These are phyloP conservation scores for Hypoxylon sp. DNA, from an alignment of 2,329 filamentous ascomycete genomes.

Conservation along the genomic window DNA sequence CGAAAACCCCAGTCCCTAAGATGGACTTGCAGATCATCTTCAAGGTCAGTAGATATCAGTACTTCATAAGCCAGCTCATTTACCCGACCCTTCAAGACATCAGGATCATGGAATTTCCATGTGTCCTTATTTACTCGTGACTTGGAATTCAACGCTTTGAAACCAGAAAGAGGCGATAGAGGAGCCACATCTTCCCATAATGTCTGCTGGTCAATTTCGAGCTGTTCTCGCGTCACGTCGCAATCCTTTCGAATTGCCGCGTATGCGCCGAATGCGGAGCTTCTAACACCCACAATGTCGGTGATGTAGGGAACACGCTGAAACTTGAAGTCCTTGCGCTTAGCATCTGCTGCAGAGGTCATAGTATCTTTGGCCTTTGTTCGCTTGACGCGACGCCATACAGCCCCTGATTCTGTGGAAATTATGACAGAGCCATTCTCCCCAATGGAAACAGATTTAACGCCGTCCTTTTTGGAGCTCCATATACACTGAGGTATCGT, in stretches of 20 bases:
- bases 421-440: slow-evolving; percentile 96
- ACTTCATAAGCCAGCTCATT: slow-evolving; percentile 64
- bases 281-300: slow-evolving; percentile 83
- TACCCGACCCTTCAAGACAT: slow-evolving; percentile 64
- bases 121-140: slow-evolving; percentile 55
- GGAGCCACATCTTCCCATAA: slow-evolving; percentile 80
- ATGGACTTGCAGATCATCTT: slow-evolving; percentile 69
- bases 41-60: slow-evolving; percentile 73
- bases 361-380: slow-evolving; percentile 79
- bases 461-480: slow-evolving; percentile 88
- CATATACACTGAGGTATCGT: slow-evolving; percentile 85
- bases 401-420: slow-evolving; percentile 89
- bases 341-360: slow-evolving; percentile 60
- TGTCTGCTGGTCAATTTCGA: slow-evolving; percentile 73
- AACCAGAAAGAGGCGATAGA: slow-evolving; percentile 74
- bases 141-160: slow-evolving; percentile 60
- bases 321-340: slow-evolving; percentile 93
- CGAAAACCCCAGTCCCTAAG: slow-evolving; percentile 56
- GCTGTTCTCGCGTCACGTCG: slow-evolving; percentile 78
- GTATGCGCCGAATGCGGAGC: slow-evolving; percentile 90
- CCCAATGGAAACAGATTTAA: slow-evolving; percentile 86
- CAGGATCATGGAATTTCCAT: slow-evolving; percentile 56
- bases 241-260: slow-evolving; percentile 87
- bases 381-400: slow-evolving; percentile 89
- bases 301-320: slow-evolving; percentile 89